These are phyloP conservation scores for Sarocladium brachiariae DNA, from an alignment of 2,329 filamentous ascomycete species.

Conservation along the genomic window DNA sequence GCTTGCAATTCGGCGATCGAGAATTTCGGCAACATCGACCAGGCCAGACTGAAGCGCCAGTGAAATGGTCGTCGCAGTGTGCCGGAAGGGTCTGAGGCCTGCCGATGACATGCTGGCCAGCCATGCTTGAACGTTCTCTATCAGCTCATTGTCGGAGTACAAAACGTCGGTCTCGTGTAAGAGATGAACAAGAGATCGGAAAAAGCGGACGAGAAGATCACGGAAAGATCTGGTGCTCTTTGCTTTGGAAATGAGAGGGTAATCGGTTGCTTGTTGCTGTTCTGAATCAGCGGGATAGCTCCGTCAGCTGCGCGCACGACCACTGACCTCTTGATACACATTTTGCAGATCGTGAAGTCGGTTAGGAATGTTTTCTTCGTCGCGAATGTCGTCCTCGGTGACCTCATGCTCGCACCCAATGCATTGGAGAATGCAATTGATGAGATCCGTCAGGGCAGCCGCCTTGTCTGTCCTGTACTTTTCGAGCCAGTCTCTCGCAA, in stretches of 20 bases:
- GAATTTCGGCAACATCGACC: constrained; percentile 63
- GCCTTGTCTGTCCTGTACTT: constrained; percentile 49
- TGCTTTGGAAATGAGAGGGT: constrained; percentile 79
- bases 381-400: constrained; percentile 75
- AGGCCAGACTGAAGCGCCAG: constrained; percentile 73
- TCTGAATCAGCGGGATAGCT: constrained; percentile 20
- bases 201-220: constrained; percentile 69
- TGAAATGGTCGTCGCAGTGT: constrained; percentile 83
- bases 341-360: constrained; percentile 80
- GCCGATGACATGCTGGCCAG: constrained; percentile 86
- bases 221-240: constrained; percentile 74
- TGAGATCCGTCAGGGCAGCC: constrained; percentile 51
- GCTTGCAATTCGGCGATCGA: constrained; percentile 67
- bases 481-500: constrained; percentile 54
- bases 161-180: constrained; percentile 77
- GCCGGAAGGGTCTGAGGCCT: constrained; percentile 79
- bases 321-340: constrained; percentile 66
- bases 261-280: constrained; percentile 74
- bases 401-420: constrained; percentile 78
- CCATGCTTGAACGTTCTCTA: constrained; percentile 89
- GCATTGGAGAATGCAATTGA: constrained; percentile 62
- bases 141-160: constrained; percentile 68
- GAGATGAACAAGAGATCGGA: constrained; percentile 66
- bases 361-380: constrained; percentile 78
- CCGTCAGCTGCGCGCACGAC: neutral